Percentiles rank a stretch among this genome's conserved stretches.
Evolutionary conservation across 2,329 filamentous ascomycete genomes (phyloP).

Genomic region (Graphilbum fragrans): DNA sequence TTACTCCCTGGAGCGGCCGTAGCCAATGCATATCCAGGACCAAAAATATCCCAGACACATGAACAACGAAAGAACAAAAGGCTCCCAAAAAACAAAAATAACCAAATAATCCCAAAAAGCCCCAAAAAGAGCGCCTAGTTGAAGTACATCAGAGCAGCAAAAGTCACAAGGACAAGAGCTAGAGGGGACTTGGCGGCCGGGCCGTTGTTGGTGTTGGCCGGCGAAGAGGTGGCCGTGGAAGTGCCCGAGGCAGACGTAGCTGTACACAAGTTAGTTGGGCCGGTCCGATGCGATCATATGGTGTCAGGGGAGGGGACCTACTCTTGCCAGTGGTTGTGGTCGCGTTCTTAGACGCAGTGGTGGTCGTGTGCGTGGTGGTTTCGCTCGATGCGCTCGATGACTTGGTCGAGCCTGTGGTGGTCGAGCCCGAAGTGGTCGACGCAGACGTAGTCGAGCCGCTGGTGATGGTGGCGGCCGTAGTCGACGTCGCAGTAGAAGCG

Average conservation of each 20-base stretch:
- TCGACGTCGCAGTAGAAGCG: slow-evolving; percentile 11
- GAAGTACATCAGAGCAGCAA: slow-evolving; percentile 28
- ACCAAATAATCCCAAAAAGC: not conserved
- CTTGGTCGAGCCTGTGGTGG: not conserved
- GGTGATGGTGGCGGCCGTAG: slow-evolving; percentile 10
- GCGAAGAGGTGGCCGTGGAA: slow-evolving; percentile 11
- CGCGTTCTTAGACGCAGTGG: not conserved
- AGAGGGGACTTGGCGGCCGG: slow-evolving; percentile 25
- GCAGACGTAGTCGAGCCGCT: slow-evolving; percentile 10
- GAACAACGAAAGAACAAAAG: not conserved
- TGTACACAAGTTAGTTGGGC: slow-evolving; percentile 3
- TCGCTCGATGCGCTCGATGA: not conserved
- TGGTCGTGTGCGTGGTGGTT: slow-evolving; percentile 1
- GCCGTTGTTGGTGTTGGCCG: slow-evolving; percentile 22
- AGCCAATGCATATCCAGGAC: too few relatives aligned
- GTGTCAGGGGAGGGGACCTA: too few relatives aligned
- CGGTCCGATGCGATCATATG: too few relatives aligned
- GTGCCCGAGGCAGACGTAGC: slow-evolving; percentile 9
- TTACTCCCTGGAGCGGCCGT: too few relatives aligned
- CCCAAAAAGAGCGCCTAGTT: slow-evolving; percentile 18
- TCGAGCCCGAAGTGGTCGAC: not conserved
- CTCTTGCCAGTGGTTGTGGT: slow-evolving; percentile 3
- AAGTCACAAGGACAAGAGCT: slow-evolving; percentile 25
- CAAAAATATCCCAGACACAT: not conserved
- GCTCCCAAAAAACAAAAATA: not conserved